A percentile compares a stretch with the other conserved stretches of the same genome.
phyloP scores from a whole-genome alignment of 441 rosid genomes.

The Sinapis alba region DNA sequence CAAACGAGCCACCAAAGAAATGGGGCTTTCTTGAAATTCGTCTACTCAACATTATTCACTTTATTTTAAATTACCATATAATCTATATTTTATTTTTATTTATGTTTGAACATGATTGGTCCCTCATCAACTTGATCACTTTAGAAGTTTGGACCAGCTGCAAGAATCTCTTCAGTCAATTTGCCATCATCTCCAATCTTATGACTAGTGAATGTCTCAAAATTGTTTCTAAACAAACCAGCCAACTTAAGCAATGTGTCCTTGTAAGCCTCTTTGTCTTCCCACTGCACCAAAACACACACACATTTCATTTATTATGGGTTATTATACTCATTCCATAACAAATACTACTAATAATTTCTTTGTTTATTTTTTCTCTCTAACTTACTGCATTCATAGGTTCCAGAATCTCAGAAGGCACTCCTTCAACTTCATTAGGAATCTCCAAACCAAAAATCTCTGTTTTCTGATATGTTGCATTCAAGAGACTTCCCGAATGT shows the following conservation, averaged over 20 bases:
- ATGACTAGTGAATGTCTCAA: constrained; percentile 63
- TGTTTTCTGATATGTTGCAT: constrained; percentile 62
- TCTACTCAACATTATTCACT: not conserved
- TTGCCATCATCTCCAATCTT: constrained; percentile 67
- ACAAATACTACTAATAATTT: not conserved
- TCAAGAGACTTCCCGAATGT: constrained; percentile 76
- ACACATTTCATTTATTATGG: not conserved
- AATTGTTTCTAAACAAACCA: constrained; percentile 71
- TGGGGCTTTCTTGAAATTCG: not conserved
- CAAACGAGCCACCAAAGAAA: not conserved
- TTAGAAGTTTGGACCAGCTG: constrained; percentile 64
- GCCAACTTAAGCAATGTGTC: constrained; percentile 70
- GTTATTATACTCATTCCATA: not conserved
- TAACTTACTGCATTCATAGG: constrained; percentile 75
- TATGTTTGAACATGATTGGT: not conserved
- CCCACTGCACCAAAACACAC: constrained; percentile 54
- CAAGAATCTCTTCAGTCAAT: constrained; percentile 67
- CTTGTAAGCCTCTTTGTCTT: constrained; percentile 61
- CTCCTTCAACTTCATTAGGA: constrained; percentile 66
- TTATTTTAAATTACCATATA: not conserved
- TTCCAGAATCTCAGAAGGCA: constrained; percentile 78
- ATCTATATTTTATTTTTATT: not conserved
- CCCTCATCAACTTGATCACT: not conserved
- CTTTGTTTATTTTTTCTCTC: not conserved
- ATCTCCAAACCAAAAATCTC: constrained; percentile 81